Base-by-base conservation (phyloP, 257 asterid species). In the Plantago elongata region DNA sequence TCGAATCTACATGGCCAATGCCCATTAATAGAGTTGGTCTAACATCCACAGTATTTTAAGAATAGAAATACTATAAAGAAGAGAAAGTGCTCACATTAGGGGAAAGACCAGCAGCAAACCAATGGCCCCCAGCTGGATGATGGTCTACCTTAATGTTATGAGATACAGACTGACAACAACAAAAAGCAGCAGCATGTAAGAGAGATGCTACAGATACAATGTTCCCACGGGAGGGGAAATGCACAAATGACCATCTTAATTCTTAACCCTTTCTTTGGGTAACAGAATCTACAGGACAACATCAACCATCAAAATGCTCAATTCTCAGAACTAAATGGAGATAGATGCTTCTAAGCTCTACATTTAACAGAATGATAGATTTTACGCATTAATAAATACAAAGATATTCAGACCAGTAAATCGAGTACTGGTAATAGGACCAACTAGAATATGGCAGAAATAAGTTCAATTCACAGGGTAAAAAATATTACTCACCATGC, bases 71-170 rank as follows among this genome's bases (percentile, higher is more conserved):
- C 40, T 5, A 1, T 60, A 47, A 59, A 69, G 62, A 54, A 51
- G 48, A 46, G 58, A 67, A 64, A 30, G 60, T 71, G 68, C 99
- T 93, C 83, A 89, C 97, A 72, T 87, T 93, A 68, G 99, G 99
- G 56, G 99, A 93, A 67, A 93, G 95, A 71, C 99, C 97, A 58
- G 97, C 97, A 29, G 96, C 96, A 66, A 93, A 93, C 99, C 99
- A 93, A 75, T 93, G 97, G 13, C 99, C 99, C 70, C 90, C 96
- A 60, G 96, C 96, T 52, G 99, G 99, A 81, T 93, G 87, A 74
- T 93, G 97, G 73, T 87, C 86, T 63, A 93, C 99, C 77, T 82
- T 93, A 67, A 79, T 78, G 76, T 83, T 87, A 72, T 80, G 96
- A 74, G 96, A 76, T 63, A 93, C 97, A 48, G 85, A 86, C 99